Base-by-base conservation (phyloP, 495 filamentous ascomycete genomes). In the Evansstolkia leycettana region DNA sequence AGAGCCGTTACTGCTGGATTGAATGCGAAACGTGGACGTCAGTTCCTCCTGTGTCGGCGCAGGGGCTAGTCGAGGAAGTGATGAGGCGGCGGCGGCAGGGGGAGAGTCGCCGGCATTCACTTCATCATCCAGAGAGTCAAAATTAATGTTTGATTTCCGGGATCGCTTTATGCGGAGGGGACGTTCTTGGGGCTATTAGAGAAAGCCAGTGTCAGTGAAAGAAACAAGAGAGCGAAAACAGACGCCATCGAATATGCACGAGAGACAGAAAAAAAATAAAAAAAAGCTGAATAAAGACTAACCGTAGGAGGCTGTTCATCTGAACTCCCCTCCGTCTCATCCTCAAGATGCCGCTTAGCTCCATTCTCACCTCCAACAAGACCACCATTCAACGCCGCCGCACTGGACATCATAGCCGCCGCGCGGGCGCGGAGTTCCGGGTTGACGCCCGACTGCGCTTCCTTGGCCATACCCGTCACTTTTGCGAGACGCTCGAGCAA, bases 141-240 rank as follows among this genome's bases (percentile, higher is more conserved):
- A 14, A 13, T 41, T 36, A 5, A 55, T 31, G 27, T 57, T 61
- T 11, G 56, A 60, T 36, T 71, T 72, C 23, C 66, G 81, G 20
- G 80, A 78, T 31, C 87, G 80, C 67, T 95, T 95, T 19, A 78
- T 76, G 38, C 88, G 82, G 33, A 94, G 68, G 11, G 88, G 88
- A 43, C 90, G 88, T 55, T 94, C 86, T 61, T 89, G 79, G 11
- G 85, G 85, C 85, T 93, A 19, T 31, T n/a, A 14, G n/a, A 16
- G 34, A 27, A 33, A 19, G 17, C 5, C 5, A 33, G 28, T 16
- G 15, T 0, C 23, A 14, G 23, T 4, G 9, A 23, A 23, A 23
- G 8, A 36, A 9, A 35, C 23, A 40, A 16, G 12, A 19, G 28
- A 17, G 20, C 20, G 33, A 31, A 28, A 12, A 33, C 7, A 25